Conservation (phyloP, 257 asterid genomes). For the Nicotiana undulata region DNA sequence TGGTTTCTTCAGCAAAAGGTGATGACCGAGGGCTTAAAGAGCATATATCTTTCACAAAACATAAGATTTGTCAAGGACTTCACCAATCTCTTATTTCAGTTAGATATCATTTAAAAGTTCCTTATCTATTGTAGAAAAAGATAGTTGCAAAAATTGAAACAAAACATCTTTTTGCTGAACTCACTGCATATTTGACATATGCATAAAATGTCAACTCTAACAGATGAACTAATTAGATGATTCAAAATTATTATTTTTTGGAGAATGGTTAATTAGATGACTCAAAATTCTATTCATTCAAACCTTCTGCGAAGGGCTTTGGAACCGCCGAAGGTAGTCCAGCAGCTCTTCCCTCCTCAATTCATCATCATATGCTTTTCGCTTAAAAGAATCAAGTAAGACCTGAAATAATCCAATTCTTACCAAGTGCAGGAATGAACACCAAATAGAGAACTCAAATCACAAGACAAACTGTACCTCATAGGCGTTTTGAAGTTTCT, state of each 20-base stretch:
- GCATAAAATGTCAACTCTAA: not conserved
- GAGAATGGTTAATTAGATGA: not conserved
- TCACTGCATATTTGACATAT: not conserved
- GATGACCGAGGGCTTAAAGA: not conserved
- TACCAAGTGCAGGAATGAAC: conserved; percentile 8
- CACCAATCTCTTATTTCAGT: not conserved
- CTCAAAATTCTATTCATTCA: not conserved
- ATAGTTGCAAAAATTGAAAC: not conserved
- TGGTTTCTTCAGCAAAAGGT: not conserved
- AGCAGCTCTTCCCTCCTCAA: conserved; percentile 87
- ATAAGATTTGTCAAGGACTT: not conserved
- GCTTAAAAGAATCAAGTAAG: conserved; percentile 71
- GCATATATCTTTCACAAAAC: not conserved
- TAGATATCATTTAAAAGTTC: not conserved
- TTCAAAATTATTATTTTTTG: not conserved
- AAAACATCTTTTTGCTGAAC: not conserved
- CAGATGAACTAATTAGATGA: not conserved
- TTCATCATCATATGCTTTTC: conserved; percentile 85
- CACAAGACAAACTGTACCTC: conserved; percentile 40
- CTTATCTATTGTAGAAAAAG: not conserved
- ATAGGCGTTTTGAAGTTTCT: conserved; percentile 96
- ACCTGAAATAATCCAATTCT: conserved; percentile 40
- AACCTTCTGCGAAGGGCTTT: conserved; percentile 69
- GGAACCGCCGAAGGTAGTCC: conserved; percentile 66
- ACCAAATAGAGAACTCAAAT: not conserved